These are phyloP conservation scores for Eremothecium gossypii DNA, from an alignment of 1,139 yeast genomes.

Conservation along the genomic window DNA sequence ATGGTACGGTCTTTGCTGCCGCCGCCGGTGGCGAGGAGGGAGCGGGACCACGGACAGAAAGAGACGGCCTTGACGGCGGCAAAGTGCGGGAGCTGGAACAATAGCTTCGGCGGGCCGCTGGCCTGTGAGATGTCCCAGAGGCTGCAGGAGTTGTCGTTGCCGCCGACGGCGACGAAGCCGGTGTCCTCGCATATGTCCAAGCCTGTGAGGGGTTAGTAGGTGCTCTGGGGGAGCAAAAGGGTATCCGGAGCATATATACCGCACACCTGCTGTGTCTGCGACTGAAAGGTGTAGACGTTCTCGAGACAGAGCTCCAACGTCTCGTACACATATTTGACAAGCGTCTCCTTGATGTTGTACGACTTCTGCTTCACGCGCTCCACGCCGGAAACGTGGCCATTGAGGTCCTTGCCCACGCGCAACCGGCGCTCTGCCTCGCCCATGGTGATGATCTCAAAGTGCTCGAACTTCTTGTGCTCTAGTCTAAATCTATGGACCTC, in stretches of 20 bases:
- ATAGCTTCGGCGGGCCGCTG: constrained; percentile 34
- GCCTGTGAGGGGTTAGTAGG: constrained; percentile 26
- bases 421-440: constrained; percentile 4
- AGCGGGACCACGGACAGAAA: constrained; percentile 71
- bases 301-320: constrained; percentile 12
- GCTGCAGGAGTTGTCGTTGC: constrained; percentile 62
- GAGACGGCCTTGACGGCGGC: constrained; percentile 81
- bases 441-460: constrained; percentile 3
- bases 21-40: constrained; percentile 72
- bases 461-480: constrained; percentile 3
- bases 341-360: constrained; percentile 3
- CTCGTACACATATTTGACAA: constrained; percentile 3
- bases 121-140: constrained; percentile 37
- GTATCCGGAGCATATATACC: constrained; percentile 33
- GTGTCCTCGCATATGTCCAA: constrained; percentile 43
- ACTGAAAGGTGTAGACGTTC: constrained; percentile 29
- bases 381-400: constrained; percentile 3
- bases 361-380: constrained; percentile 4
- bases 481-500: constrained; percentile 39
- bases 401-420: constrained; percentile 2
- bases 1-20: constrained; percentile 63
- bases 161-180: constrained; percentile 56
- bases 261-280: constrained; percentile 61
- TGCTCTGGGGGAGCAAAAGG: neutral
- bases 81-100: constrained; percentile 45